Percentiles rank a stretch among this genome's conserved stretches.
These are phyloP conservation scores for Thelephora ganbajun DNA, from an alignment of 768 basidiomycete species.

Conservation along the genomic window DNA sequence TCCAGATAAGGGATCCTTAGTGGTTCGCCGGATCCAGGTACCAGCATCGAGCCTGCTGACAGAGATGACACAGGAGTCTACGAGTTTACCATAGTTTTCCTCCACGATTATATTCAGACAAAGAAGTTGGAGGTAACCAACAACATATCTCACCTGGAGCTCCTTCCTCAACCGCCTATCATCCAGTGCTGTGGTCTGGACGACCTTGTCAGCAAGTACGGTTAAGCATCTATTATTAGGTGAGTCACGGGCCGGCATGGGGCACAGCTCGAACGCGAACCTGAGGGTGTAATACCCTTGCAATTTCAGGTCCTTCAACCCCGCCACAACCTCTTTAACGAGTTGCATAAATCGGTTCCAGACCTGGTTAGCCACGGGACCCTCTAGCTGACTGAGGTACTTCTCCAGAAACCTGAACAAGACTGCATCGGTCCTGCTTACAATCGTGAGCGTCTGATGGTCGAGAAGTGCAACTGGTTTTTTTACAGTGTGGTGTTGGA, in stretches of 20 bases:
- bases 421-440: constrained; percentile 45
- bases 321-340: constrained; percentile 61
- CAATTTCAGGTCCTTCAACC: constrained; percentile 50
- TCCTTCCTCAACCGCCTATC: constrained; percentile 83
- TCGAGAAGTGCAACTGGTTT: neutral
- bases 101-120: constrained; percentile 14
- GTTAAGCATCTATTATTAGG: constrained; percentile 45
- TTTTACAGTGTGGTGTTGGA: constrained; percentile 58
- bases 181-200: constrained; percentile 83
- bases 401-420: constrained; percentile 84
- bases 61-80: constrained; percentile 66
- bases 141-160: constrained; percentile 41
- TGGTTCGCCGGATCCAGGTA: constrained; percentile 63
- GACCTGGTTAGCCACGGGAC: constrained; percentile 84
- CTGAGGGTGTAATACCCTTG: constrained; percentile 62
- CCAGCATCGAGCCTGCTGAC: constrained; percentile 66
- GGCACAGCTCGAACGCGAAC: constrained; percentile 28
- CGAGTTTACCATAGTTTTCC: constrained; percentile 77
- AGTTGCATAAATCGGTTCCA: constrained; percentile 73
- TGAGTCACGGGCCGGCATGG: neutral
- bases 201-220: constrained; percentile 70
- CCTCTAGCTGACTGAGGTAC: constrained; percentile 74
- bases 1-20: constrained; percentile 41
- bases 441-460: neutral
- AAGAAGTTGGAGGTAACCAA: neutral